Conservation (phyloP, 2,329 filamentous ascomycete genomes). For the Simplicillium sp. region DNA sequence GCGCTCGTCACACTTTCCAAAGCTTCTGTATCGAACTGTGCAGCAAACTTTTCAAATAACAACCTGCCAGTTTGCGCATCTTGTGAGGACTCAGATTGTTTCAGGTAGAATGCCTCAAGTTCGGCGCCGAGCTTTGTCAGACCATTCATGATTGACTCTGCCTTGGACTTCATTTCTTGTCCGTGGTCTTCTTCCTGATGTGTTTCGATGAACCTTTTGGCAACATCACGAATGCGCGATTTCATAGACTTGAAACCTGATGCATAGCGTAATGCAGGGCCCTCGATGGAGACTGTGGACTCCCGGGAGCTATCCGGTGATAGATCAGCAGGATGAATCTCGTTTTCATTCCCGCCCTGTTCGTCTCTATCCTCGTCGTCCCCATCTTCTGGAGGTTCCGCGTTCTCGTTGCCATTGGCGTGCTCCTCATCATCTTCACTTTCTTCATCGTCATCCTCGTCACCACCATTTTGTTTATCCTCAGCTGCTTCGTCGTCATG, state of each 20-base stretch:
- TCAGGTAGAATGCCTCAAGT: slow-evolving; percentile 62
- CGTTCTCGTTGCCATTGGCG: slow-evolving; percentile 42
- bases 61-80: slow-evolving; percentile 43
- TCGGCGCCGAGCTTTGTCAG: slow-evolving; percentile 63
- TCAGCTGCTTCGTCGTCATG: slow-evolving; percentile 12
- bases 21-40: slow-evolving; percentile 81
- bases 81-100: slow-evolving; percentile 35
- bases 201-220: slow-evolving; percentile 72
- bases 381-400: neutral
- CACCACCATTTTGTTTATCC: slow-evolving; percentile 13
- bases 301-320: slow-evolving; percentile 58
- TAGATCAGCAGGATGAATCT: slow-evolving; percentile 36
- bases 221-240: slow-evolving; percentile 62
- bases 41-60: slow-evolving; percentile 67
- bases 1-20: slow-evolving; percentile 92
- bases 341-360: slow-evolving; percentile 28
- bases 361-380: slow-evolving; percentile 46
- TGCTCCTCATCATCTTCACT: slow-evolving; percentile 45
- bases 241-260: slow-evolving; percentile 45
- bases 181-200: slow-evolving; percentile 71
- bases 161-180: slow-evolving; percentile 68
- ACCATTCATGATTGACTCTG: slow-evolving; percentile 62
- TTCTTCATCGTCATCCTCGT: slow-evolving; percentile 20
- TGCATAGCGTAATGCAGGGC: slow-evolving; percentile 36
- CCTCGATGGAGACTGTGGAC: slow-evolving; percentile 55